Percentiles rank a stretch among this genome's conserved stretches.
Evolutionary conservation across 2,329 filamentous ascomycete species (phyloP).

Genomic region (Fusarium penzigii): DNA sequence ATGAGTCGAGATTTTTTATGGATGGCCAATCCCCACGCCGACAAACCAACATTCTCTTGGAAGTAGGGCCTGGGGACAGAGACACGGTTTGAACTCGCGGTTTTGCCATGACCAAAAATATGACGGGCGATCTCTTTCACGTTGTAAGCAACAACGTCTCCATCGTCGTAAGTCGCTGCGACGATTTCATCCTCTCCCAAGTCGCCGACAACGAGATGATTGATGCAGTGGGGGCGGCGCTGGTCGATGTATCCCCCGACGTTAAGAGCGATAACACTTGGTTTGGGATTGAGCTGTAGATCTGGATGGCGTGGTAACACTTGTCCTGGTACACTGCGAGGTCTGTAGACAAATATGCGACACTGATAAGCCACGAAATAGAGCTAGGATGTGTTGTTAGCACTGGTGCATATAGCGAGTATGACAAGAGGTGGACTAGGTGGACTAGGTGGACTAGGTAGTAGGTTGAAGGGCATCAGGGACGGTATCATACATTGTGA

Average conservation of each 20-base stretch:
- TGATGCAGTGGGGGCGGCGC: slow-evolving; percentile 60
- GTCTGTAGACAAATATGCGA: slow-evolving; percentile 59
- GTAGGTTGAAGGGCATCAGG: too few relatives aligned
- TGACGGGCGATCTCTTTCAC: slow-evolving; percentile 53
- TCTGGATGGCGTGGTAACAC: slow-evolving; percentile 50
- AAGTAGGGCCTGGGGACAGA: slow-evolving; percentile 58
- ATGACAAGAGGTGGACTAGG: too few relatives aligned
- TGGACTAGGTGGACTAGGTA: too few relatives aligned
- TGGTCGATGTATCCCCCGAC: slow-evolving; percentile 56
- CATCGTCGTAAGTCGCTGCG: slow-evolving; percentile 69
- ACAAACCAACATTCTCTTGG: slow-evolving; percentile 71
- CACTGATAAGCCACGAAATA: slow-evolving; percentile 62
- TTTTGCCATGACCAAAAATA: slow-evolving; percentile 34
- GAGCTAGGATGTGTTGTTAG: slow-evolving; percentile 41
- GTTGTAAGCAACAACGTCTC: slow-evolving; percentile 72
- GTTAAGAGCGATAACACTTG: slow-evolving; percentile 39
- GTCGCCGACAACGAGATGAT: slow-evolving; percentile 68
- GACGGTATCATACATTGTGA: slow-evolving; percentile 47
- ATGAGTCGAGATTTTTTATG: slow-evolving; percentile 82
- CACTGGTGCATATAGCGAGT: not conserved
- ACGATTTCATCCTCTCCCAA: slow-evolving; percentile 71
- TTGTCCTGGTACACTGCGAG: slow-evolving; percentile 47
- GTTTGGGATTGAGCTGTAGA: slow-evolving; percentile 49
- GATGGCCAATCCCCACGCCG: slow-evolving; percentile 87
- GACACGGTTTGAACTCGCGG: slow-evolving; percentile 4